These are phyloP conservation scores for Eimeria necatrix DNA, from an alignment of 169 alveolate genomes.

Conservation along the genomic window DNA sequence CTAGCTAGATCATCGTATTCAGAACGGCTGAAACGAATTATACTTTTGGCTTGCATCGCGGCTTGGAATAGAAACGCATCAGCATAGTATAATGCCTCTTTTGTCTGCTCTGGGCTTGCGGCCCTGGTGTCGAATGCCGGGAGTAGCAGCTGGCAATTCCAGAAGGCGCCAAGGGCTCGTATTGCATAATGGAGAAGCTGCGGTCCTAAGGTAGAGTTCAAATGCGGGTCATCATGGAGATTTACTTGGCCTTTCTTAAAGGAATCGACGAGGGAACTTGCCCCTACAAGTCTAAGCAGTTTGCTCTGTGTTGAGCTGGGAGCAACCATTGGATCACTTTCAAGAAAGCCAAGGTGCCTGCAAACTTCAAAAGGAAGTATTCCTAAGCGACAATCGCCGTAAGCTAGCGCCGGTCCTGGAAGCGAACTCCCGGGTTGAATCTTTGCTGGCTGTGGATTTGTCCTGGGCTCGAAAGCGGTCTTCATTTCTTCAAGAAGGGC, in stretches of 20 bases:
- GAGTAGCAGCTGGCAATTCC: slow-evolving; percentile 53
- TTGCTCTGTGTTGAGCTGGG: slow-evolving; percentile 77
- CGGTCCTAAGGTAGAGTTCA: slow-evolving; percentile 48
- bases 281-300: slow-evolving; percentile 36
- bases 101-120: neutral
- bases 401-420: slow-evolving; percentile 72
- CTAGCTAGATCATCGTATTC: slow-evolving; percentile 61
- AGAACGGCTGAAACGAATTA: slow-evolving; percentile 56
- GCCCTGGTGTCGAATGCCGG: slow-evolving; percentile 60
- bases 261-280: slow-evolving; percentile 65
- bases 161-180: slow-evolving; percentile 24
- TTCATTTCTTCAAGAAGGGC: slow-evolving; percentile 71
- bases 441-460: neutral
- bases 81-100: slow-evolving; percentile 59
- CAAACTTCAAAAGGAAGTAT: slow-evolving; percentile 61
- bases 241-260: slow-evolving; percentile 19
- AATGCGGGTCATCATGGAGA: slow-evolving; percentile 54
- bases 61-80: slow-evolving; percentile 67
- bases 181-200: slow-evolving; percentile 40
- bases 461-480: slow-evolving; percentile 60
- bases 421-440: slow-evolving; percentile 9
- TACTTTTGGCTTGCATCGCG: slow-evolving; percentile 62
- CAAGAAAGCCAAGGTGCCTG: slow-evolving; percentile 72
- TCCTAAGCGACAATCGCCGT: slow-evolving; percentile 73
- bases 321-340: slow-evolving; percentile 67